Base-by-base conservation (phyloP, 805 yeast species). In the Teunomyces panamensis region DNA sequence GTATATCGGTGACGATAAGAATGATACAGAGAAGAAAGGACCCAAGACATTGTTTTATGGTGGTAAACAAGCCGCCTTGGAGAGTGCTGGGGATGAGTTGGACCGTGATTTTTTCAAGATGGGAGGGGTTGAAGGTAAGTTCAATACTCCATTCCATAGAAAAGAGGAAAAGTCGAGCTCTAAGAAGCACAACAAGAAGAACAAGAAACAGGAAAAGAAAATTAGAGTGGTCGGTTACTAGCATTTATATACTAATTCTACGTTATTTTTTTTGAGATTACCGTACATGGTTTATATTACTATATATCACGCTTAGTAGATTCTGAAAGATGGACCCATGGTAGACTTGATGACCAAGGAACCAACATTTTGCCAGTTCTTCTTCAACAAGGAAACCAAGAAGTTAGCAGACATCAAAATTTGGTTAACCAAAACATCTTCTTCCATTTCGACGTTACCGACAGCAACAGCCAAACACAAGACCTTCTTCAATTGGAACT, bases 301-400 rank as follows among this genome's bases (percentile, higher is more conserved):
- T 47, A 32, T 33, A 34, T 30, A 26, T 13, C 41, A 37, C 41
- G 65, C 71, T 80, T 91, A 94, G 94, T 94, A 94, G 77, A 94
- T 85, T 87, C 98, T 91, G 95, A 85, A 89, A 74, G 98, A 87
- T 76, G 98, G 99, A 81, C 99, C 99, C 99, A 94, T 94, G 78
- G 98, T 84, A 58, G 97, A 89, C 84, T 94, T 94, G 83, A 94
- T 86, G 74, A 91, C 97, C 78, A 94, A 82, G 72, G 99, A 94
- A 70, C 99, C 99, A 74, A 94, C 97, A 81, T 94, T 94, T 85
- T 94, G 99, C 99, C 99, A 94, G 96, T 94, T 89, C 92, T 94
- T 94, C 96, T 94, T 94, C 78, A 94, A 85, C 79, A 94, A 81
- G 63, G 99, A 94, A 65, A 94, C 99, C 77, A 94, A 87, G 86